A percentile compares a stretch with the other conserved stretches of the same genome.
phyloP scores from a whole-genome alignment of 2,329 filamentous ascomycete species.

The Tolypocladium nubicola region DNA sequence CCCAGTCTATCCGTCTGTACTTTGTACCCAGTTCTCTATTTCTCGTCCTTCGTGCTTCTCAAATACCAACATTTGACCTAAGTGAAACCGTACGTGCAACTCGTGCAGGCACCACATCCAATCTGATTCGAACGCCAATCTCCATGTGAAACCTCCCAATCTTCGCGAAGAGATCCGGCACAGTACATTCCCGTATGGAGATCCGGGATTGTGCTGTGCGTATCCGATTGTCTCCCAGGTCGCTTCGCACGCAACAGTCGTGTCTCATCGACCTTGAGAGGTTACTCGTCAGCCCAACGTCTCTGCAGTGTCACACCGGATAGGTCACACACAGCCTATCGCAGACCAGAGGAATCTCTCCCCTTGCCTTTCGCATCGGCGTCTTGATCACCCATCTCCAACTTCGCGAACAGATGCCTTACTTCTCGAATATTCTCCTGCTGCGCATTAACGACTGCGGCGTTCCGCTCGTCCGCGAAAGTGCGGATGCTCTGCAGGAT shows the following conservation, averaged over 20 bases:
- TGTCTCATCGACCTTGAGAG: not conserved
- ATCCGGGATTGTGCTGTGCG: not conserved
- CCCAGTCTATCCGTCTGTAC: not conserved
- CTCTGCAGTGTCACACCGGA: not conserved
- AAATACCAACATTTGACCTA: not conserved
- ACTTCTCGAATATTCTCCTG: conserved; percentile 63
- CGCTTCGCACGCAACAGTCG: not conserved
- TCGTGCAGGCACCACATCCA: not conserved
- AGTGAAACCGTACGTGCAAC: not conserved
- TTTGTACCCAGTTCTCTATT: not conserved
- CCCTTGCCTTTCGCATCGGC: not conserved
- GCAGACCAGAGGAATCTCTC: not conserved
- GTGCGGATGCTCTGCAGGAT: conserved; percentile 68
- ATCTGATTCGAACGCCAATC: not conserved
- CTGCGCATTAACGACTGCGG: conserved; percentile 44
- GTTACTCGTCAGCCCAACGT: not conserved
- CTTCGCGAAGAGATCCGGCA: not conserved
- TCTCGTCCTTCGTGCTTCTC: not conserved
- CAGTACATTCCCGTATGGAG: not conserved
- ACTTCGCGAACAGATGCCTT: conserved; percentile 58
- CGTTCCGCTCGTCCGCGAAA: conserved; percentile 70
- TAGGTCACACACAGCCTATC: not conserved
- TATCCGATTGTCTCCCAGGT: not conserved
- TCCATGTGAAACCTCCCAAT: not conserved
- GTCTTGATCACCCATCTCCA: conserved; percentile 23